Base-by-base conservation (phyloP, 345 rosid species). In the Salix dunnii region DNA sequence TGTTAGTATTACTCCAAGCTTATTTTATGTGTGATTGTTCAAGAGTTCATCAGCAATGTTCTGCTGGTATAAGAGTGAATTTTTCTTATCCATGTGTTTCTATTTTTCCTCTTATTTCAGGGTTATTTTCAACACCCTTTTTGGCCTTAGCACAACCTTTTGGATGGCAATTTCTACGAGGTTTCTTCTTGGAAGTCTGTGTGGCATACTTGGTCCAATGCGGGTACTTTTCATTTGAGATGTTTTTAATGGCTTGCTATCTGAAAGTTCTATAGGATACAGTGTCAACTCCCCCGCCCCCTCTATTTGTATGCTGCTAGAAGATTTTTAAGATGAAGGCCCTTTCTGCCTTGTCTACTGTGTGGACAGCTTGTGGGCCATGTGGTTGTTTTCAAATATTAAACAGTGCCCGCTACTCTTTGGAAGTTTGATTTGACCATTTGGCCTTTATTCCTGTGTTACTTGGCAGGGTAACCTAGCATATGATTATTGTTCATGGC, bases 151-250 rank as follows among this genome's bases (percentile, higher is more conserved):
- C 75, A 74, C 86, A 76, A 90, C 70, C 81, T 85, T 88, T 70
- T 90, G 94, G 96, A 82, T 89, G 90, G 96, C 96, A 5, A 60
- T 91, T 62, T 84, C 84, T 27, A 67, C 82, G 31, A 84, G 97
- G 73, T 89, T 91, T 84, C 84, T 90, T 76, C 88, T 90, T 1
- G 94, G 94, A 30, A 86, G 87, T 64, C 81, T 91, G 75, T 87
- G 86, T 36, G 87, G 97, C 74, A 65, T 87, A 55, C 91, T 91
- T 71, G 91, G 92, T 60, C 90, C 93, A 18, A 86, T 85, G 79
- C 88, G 88, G 88, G 94, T 90, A 85, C 27, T 55, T 38, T 40
- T 33, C 58, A 42, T 38, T 60, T 28, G 25, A 51, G 62, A 46
- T 70, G 35, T 12, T 35, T 31, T 67, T 20, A 74, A 65, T 48